These are phyloP conservation scores for Marvania coccoides DNA, from an alignment of 139 green algal species.

Conservation along the genomic window DNA sequence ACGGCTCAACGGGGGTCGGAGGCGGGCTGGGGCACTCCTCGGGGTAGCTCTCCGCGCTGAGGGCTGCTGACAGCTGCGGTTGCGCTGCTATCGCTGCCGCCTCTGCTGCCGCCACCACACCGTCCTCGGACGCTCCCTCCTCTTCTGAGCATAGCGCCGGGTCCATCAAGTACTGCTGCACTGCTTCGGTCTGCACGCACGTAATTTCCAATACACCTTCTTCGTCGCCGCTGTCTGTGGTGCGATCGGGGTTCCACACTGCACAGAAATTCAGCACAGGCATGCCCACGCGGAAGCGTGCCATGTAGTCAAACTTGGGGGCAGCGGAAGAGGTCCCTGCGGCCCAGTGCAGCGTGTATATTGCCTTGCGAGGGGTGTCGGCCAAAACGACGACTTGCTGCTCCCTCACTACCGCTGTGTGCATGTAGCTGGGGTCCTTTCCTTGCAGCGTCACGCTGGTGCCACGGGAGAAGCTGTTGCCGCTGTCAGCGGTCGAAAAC, in stretches of 20 bases:
- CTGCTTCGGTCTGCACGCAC: constrained; percentile 66
- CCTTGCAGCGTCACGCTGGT: background rate
- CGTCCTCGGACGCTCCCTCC: background rate
- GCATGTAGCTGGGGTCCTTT: constrained; percentile 34
- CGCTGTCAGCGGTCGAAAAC: background rate
- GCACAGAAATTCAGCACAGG: constrained; percentile 70
- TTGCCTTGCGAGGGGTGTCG: constrained; percentile 47
- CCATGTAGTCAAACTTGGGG: constrained; percentile 50
- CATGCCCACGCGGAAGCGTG: constrained; percentile 58
- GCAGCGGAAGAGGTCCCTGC: background rate
- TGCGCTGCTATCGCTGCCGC: background rate
- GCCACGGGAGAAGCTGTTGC: background rate
- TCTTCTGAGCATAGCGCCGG: constrained; percentile 39
- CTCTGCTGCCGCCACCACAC: background rate
- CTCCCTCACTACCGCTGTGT: constrained; percentile 32
- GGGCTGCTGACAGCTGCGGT: background rate
- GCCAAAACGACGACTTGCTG: constrained; percentile 62
- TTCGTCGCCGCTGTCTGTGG: background rate
- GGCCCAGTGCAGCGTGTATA: constrained; percentile 63
- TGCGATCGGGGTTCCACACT: constrained; percentile 7
- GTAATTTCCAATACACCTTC: constrained; percentile 33
- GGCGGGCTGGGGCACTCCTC: constrained; percentile 20
- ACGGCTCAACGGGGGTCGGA: background rate
- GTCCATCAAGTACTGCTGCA: constrained; percentile 82
- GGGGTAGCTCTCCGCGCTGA: background rate